Percentiles rank a stretch among this genome's conserved stretches.
phyloP scores from a whole-genome alignment of 164 flowering plant species.

The Umbilicus rupestris region DNA sequence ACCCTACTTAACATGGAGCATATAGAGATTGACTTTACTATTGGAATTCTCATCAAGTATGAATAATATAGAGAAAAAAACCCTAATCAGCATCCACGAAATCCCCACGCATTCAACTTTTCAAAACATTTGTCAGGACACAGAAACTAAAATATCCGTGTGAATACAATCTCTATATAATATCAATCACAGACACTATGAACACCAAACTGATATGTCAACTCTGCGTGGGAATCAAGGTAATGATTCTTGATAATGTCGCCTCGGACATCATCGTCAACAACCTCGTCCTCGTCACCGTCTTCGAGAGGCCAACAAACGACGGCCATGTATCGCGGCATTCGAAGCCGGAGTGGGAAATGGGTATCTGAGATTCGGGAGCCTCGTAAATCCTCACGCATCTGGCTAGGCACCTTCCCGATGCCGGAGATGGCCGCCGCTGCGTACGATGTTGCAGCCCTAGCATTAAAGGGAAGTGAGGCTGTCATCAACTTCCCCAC shows the following conservation, averaged over 20 bases:
- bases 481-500: constrained; percentile 55
- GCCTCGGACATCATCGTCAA: not conserved
- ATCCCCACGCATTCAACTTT: constrained; percentile 16
- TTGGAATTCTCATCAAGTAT: not conserved
- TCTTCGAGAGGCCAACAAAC: constrained; percentile 24
- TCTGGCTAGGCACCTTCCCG: constrained; percentile 73
- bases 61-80: not conserved
- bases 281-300: constrained; percentile 12
- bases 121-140: not conserved
- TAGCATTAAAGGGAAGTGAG: constrained; percentile 44
- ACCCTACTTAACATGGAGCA: not conserved
- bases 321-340: constrained; percentile 31
- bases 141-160: not conserved
- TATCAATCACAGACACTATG: not conserved
- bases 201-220: not conserved
- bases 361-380: constrained; percentile 85
- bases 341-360: constrained; percentile 55
- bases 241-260: not conserved
- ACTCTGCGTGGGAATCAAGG: not conserved
- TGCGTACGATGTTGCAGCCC: constrained; percentile 72
- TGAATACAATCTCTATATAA: constrained; percentile 1
- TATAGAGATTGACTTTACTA: not conserved
- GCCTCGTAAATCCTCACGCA: constrained; percentile 51
- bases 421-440: constrained; percentile 81
- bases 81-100: constrained; percentile 13